phyloP scores from a whole-genome alignment of 2,329 filamentous ascomycete species.

The Fusarium sp. region DNA sequence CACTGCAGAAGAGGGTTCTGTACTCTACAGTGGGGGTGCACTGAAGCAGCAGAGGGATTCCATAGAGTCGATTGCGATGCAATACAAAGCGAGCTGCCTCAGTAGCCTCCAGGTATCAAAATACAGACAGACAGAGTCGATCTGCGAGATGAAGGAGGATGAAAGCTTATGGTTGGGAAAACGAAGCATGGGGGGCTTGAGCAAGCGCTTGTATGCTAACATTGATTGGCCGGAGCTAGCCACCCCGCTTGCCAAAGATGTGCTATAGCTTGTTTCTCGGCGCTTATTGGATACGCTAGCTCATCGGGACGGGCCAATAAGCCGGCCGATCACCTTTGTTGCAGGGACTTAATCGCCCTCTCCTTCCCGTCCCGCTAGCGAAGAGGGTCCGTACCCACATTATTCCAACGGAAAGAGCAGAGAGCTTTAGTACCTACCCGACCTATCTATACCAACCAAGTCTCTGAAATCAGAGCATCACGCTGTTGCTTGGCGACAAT shows the following conservation, averaged over 20 bases:
- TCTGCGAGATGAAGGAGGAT: conserved; percentile 33
- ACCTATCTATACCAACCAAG: conserved; percentile 22
- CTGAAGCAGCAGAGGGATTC: conserved; percentile 11
- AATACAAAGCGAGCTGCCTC: neutral
- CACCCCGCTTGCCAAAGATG: conserved; percentile 33
- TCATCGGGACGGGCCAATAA: conserved; percentile 49
- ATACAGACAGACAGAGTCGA: neutral
- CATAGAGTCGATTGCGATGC: neutral
- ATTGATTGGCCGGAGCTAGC: conserved; percentile 14
- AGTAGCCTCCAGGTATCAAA: neutral
- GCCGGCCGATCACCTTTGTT: conserved; percentile 49
- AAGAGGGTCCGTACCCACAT: conserved; percentile 30
- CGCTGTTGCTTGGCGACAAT: conserved; percentile 8
- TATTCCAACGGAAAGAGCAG: conserved; percentile 26
- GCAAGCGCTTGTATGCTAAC: conserved; percentile 30
- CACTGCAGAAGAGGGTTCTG: conserved; percentile 14
- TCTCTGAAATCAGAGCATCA: conserved; percentile 15
- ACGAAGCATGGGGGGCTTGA: conserved; percentile 39
- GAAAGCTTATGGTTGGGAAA: conserved; percentile 51
- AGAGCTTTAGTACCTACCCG: conserved; percentile 13
- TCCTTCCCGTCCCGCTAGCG: conserved; percentile 45
- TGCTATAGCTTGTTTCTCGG: conserved; percentile 48
- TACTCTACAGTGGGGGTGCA: conserved; percentile 11
- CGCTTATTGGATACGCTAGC: conserved; percentile 52
- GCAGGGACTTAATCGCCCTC: conserved; percentile 53